phyloP scores from a whole-genome alignment of 371 early-diverging fungal species.

The Nematocida parisii region DNA sequence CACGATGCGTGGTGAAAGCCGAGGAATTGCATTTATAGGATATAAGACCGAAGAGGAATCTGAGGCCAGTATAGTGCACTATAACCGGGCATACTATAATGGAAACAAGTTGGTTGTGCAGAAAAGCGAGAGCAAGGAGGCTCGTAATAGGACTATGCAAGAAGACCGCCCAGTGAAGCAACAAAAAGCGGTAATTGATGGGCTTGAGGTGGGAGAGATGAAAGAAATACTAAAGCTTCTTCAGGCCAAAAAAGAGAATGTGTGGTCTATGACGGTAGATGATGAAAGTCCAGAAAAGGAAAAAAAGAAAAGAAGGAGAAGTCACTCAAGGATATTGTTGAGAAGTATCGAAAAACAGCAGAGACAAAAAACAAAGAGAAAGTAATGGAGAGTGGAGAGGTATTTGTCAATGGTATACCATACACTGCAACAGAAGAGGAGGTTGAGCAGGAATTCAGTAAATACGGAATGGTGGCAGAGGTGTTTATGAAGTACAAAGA shows the following conservation, averaged over 20 bases:
- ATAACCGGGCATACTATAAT: slow-evolving; percentile 55
- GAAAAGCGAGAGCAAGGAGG: neutral
- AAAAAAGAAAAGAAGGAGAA: slow-evolving; percentile 24
- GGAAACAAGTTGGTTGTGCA: slow-evolving; percentile 31
- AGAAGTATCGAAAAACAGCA: slow-evolving; percentile 22
- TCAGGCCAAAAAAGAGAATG: slow-evolving; percentile 35
- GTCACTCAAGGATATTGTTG: slow-evolving; percentile 7
- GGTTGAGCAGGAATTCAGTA: slow-evolving; percentile 90
- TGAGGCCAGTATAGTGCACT: slow-evolving; percentile 49
- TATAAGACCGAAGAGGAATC: slow-evolving; percentile 59
- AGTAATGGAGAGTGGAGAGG: slow-evolving; percentile 48
- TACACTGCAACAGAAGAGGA: slow-evolving; percentile 79
- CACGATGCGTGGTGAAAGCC: slow-evolving; percentile 35
- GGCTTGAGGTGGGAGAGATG: slow-evolving; percentile 26
- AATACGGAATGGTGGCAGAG: slow-evolving; percentile 63
- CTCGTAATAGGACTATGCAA: slow-evolving; percentile 13
- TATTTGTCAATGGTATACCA: slow-evolving; percentile 74
- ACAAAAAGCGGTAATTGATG: slow-evolving; percentile 59
- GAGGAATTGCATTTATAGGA: slow-evolving; percentile 68
- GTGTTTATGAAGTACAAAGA: slow-evolving; percentile 59
- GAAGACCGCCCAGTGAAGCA: slow-evolving; percentile 38
- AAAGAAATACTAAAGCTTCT: slow-evolving; percentile 60
- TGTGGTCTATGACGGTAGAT: slow-evolving; percentile 6
- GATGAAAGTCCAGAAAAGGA: slow-evolving; percentile 30
- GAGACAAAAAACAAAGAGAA: slow-evolving; percentile 31